phyloP scores from a whole-genome alignment of 371 early-diverging fungal genomes.

The Mortierella polycephala region DNA sequence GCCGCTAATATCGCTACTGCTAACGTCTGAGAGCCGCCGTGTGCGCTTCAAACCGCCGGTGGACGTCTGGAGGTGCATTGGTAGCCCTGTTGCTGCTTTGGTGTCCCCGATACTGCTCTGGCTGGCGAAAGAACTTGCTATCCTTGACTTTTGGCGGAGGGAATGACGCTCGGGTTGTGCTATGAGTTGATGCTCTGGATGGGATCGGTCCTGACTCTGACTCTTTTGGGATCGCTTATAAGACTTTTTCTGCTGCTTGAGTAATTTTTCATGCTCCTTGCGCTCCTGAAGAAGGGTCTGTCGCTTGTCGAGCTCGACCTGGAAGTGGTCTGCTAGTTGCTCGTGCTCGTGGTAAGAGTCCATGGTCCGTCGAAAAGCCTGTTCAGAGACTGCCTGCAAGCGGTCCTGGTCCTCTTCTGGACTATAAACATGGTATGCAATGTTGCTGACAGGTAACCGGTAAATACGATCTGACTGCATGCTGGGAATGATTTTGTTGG shows the following conservation, averaged over 20 bases:
- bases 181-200: constrained; percentile 3
- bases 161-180: constrained; percentile 19
- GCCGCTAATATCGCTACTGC: constrained; percentile 38
- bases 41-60: constrained; percentile 28
- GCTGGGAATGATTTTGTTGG: neutral
- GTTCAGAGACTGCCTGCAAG: constrained; percentile 26
- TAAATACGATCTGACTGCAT: constrained; percentile 39
- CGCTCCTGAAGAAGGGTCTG: constrained; percentile 23
- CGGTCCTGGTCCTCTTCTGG: constrained; percentile 35
- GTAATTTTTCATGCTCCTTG: constrained; percentile 37
- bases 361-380: constrained; percentile 44
- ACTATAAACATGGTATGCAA: constrained; percentile 48
- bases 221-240: constrained; percentile 20
- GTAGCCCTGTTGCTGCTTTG: neutral
- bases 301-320: constrained; percentile 42
- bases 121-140: neutral
- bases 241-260: constrained; percentile 26
- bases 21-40: constrained; percentile 38
- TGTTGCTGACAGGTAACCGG: constrained; percentile 43
- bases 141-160: constrained; percentile 12
- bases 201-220: constrained; percentile 24
- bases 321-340: constrained; percentile 40
- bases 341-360: constrained; percentile 43
- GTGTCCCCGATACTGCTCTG: constrained; percentile 1
- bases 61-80: neutral